Evolutionary conservation across 140 eudicot species (phyloP).

Genomic region (Anethum foeniculum): DNA sequence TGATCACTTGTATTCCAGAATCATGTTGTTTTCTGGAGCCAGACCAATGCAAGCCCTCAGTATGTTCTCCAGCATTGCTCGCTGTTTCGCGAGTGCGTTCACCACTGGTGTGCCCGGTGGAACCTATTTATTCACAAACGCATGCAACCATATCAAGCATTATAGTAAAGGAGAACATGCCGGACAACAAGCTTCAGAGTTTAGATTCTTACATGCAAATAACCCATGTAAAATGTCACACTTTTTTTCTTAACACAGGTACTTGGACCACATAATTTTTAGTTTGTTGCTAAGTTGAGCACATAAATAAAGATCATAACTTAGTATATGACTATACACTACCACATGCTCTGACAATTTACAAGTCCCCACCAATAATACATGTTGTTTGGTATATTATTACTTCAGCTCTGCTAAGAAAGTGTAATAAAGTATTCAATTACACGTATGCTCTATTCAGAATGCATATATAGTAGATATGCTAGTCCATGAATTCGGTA

Average conservation of each 20-base stretch:
- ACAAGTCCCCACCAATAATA: conserved; percentile 19
- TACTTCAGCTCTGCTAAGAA: background rate
- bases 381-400: background rate
- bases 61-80: conserved; percentile 98
- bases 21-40: conserved; percentile 99
- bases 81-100: conserved; percentile 90
- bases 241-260: background rate
- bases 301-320: background rate
- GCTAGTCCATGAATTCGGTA: background rate
- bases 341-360: conserved; percentile 21
- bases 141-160: background rate
- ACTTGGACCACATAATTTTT: conserved; percentile 12
- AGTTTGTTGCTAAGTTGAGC: background rate
- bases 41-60: conserved; percentile 96
- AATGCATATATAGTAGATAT: background rate
- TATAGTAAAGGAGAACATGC: background rate
- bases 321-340: background rate
- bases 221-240: background rate
- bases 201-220: background rate
- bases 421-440: background rate
- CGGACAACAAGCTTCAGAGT: background rate
- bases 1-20: conserved; percentile 84
- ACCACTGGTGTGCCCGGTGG: conserved; percentile 99
- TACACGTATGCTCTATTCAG: background rate
- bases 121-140: conserved; percentile 30